Percentiles rank a stretch among this genome's conserved stretches.
phyloP scores from a whole-genome alignment of 2,329 filamentous ascomycete genomes.

The Pseudogymnoascus sp. region DNA sequence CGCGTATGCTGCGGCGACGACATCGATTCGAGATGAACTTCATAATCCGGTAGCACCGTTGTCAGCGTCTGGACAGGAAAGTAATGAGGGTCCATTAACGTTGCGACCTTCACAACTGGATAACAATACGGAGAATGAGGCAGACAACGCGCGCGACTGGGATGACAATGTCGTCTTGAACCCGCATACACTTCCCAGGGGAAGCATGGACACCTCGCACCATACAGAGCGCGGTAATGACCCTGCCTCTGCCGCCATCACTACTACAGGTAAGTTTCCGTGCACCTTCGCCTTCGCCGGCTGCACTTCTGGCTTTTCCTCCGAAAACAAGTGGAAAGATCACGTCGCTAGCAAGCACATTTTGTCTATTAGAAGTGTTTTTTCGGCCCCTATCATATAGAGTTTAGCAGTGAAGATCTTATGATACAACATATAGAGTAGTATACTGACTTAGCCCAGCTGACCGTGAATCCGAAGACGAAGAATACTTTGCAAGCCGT shows the following conservation, averaged over 20 bases:
- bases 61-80: too few species aligned
- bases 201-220: neutral
- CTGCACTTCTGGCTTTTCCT: conserved; percentile 63
- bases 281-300: conserved; percentile 76
- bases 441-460: too few species aligned
- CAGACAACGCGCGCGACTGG: neutral
- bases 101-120: too few species aligned
- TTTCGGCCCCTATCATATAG: conserved; percentile 13
- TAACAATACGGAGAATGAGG: neutral
- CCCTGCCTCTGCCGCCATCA: neutral
- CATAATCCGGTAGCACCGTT: too few species aligned
- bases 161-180: neutral
- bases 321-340: conserved; percentile 94
- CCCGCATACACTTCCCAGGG: neutral
- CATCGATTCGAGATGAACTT: conserved; percentile 66
- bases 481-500: too few species aligned
- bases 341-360: conserved; percentile 79
- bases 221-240: neutral
- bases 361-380: conserved; percentile 67
- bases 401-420: conserved; percentile 79
- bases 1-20: conserved; percentile 72
- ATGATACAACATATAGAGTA: too few species aligned
- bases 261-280: neutral
- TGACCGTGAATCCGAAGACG: too few species aligned
- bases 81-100: too few species aligned